phyloP scores from a whole-genome alignment of 169 alveolate species.

The Eimeria necatrix region DNA sequence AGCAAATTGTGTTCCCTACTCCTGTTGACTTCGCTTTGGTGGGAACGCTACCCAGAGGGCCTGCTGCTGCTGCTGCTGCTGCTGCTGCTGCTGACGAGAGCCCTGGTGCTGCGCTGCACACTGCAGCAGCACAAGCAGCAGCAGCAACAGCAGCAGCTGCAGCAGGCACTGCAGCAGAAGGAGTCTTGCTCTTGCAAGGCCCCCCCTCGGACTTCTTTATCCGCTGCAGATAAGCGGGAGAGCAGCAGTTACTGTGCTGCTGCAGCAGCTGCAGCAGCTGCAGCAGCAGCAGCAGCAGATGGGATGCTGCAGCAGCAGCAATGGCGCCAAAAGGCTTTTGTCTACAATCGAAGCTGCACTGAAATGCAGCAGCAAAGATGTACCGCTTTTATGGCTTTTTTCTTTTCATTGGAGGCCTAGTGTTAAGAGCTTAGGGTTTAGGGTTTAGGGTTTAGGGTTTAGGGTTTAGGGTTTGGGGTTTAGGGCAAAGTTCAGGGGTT shows the following conservation, averaged over 20 bases:
- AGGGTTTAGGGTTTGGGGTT: too few species aligned
- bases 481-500: too few species aligned
- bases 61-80: neutral
- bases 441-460: neutral
- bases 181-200: conserved; percentile 26
- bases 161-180: neutral
- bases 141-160: conserved; percentile 31
- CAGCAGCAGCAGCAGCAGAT: conserved; percentile 33
- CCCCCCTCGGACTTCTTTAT: conserved; percentile 37
- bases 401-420: too few species aligned
- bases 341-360: neutral
- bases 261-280: neutral
- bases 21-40: conserved; percentile 6
- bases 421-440: neutral
- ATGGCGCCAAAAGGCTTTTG: neutral
- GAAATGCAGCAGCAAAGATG: neutral
- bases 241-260: neutral
- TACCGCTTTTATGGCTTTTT: too few species aligned
- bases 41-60: neutral
- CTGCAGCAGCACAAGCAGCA: conserved; percentile 30
- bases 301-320: conserved; percentile 24
- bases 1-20: conserved; percentile 15
- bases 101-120: neutral
- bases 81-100: neutral
- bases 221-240: conserved; percentile 12